These are phyloP conservation scores for Nakaseomyces sp. DNA, from an alignment of 1,139 yeast genomes.

Conservation along the genomic window DNA sequence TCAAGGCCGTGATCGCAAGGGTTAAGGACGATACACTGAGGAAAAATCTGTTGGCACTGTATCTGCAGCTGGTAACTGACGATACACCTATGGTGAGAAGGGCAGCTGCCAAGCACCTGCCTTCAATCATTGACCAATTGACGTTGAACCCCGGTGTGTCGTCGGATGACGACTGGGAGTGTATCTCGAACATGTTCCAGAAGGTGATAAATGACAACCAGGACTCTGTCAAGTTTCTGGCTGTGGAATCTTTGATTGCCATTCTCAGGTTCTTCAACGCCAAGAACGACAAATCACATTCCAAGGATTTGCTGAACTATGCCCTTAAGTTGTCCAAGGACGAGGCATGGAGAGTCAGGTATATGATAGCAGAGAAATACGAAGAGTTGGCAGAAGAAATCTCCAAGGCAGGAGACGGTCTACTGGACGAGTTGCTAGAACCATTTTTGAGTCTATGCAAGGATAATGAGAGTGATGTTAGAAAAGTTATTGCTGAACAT, in stretches of 20 bases:
- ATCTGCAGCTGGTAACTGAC: conserved; percentile 67
- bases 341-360: conserved; percentile 96
- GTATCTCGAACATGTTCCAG: conserved; percentile 74
- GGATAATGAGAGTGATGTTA: conserved; percentile 93
- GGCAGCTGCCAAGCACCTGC: conserved; percentile 81
- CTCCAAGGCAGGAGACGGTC: conserved; percentile 32
- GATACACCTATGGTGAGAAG: conserved; percentile 98
- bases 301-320: conserved; percentile 50
- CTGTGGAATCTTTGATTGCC: conserved; percentile 78
- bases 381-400: conserved; percentile 65
- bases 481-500: conserved; percentile 90
- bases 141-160: conserved; percentile 35
- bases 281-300: conserved; percentile 49
- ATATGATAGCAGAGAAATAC: conserved; percentile 92
- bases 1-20: conserved; percentile 58
- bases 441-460: conserved; percentile 67
- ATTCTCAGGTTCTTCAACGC: conserved; percentile 56
- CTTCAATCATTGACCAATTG: conserved; percentile 56
- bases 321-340: conserved; percentile 68
- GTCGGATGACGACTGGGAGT: conserved; percentile 54
- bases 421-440: conserved; percentile 50
- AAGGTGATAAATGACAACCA: conserved; percentile 77
- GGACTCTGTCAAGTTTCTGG: conserved; percentile 86
- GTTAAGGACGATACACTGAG: conserved; percentile 46
- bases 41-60: conserved; percentile 55